Evolutionary conservation across 2,329 filamentous ascomycete species (phyloP), one percentile per base, ranked within the genome.

Genomic region (Trichoderma sp.): DNA sequence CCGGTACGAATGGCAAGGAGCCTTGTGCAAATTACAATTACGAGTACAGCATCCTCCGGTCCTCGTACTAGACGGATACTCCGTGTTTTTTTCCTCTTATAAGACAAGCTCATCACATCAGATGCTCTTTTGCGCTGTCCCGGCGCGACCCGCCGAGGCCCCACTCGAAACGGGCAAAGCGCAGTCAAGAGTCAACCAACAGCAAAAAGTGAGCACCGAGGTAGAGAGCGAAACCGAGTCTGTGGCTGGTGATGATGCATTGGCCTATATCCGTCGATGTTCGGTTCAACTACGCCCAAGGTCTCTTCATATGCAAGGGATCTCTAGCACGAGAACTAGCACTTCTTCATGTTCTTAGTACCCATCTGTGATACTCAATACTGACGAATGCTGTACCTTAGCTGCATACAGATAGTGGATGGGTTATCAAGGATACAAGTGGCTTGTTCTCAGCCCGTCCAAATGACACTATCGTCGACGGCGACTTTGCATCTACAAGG

Each of bases 91-190:
- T 12, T 12, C 45, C 65, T 68, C 29, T 35, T 38, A 53, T 18
- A 5, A 41, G 50, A 60, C 67, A 31, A 41, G 38, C 38, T 31
- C 68, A 63, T 29, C 53, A 53, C 68, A 71, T 29, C 53, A 64
- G 56, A 62, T 71, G 67, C 67, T 33, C 33, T 71, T 69, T 71
- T 60, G 67, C 69, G 38, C 29, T 64, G 69, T 56, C 69, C 69
- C 59, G 69, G 69, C 38, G 41, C 69, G 69, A 72, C 69, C 69
- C 69, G 69, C 69, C 38, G 41, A 53, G 21, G 59, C 41, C 24
- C 69, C 69, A 63, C 59, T 41, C 12, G 38, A 50, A 38, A 63
- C 56, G 24, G 59, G 35, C 56, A 45, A 71, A 41, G 56, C 41
- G 41, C 41, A 50, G 14, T 41, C 1, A 50, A 21, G 68, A 29